Evolutionary conservation across 306 rosid species (phyloP).

Genomic region (Fragaria ananassa): DNA sequence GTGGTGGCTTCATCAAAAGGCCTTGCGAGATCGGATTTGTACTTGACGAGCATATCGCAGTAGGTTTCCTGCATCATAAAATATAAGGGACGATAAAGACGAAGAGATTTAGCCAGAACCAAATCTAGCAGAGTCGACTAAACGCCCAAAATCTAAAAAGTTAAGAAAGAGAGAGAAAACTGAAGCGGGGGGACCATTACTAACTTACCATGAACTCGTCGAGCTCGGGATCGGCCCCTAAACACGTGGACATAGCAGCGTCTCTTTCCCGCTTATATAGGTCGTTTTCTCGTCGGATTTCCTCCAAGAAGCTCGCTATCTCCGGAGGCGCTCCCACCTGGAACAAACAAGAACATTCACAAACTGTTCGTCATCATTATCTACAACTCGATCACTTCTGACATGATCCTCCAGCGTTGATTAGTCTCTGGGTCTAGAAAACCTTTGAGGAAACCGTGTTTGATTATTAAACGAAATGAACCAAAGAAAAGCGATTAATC

Average conservation of each 20-base stretch:
- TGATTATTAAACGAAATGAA: not conserved
- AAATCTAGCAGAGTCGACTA: not conserved
- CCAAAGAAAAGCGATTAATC: not conserved
- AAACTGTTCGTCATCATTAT: not conserved
- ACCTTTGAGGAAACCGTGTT: too few species aligned
- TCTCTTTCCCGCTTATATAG: slow-evolving; percentile 33
- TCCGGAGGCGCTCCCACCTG: slow-evolving; percentile 99
- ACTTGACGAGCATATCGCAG: slow-evolving; percentile 74
- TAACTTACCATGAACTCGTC: slow-evolving; percentile 71
- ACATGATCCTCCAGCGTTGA: not conserved
- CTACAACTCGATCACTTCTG: not conserved
- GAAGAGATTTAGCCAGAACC: not conserved
- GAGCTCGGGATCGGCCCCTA: slow-evolving; percentile 98
- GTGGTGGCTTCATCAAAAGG: slow-evolving; percentile 92
- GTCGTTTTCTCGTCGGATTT: slow-evolving; percentile 71
- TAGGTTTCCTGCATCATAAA: slow-evolving; percentile 58
- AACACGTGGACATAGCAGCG: slow-evolving; percentile 66
- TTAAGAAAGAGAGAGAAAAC: slow-evolving; percentile 1
- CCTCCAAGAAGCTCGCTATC: slow-evolving; percentile 68
- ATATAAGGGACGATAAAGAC: not conserved
- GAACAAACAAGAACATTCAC: not conserved
- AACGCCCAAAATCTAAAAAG: slow-evolving; percentile 12
- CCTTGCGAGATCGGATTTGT: slow-evolving; percentile 77
- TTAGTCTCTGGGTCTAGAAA: too few species aligned
- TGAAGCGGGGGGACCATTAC: slow-evolving; percentile 47